A percentile compares a stretch with the other conserved stretches of the same genome.
Conservation (phyloP, 148 eudicot genomes). For the Rhododendron mucronatum region DNA sequence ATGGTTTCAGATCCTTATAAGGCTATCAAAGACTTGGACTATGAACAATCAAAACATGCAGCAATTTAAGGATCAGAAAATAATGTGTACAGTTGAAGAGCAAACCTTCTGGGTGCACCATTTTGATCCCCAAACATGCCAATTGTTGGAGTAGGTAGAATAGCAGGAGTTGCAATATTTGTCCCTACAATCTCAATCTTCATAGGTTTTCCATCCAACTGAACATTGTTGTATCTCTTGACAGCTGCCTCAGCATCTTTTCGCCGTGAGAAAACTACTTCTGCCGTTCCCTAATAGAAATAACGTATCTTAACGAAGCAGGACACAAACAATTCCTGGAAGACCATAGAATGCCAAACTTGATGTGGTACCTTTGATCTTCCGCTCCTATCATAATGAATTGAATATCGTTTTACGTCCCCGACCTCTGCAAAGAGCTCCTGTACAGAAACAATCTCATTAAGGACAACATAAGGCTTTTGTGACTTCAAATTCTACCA, state of each 20-base stretch:
- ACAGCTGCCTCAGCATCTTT: constrained; percentile 42
- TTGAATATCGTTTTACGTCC: constrained; percentile 29
- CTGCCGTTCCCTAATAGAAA: constrained; percentile 44
- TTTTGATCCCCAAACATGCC: constrained; percentile 16
- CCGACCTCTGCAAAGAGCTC: constrained; percentile 44
- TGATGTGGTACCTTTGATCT: constrained; percentile 35
- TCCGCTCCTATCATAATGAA: constrained; percentile 42
- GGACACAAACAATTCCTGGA: constrained; percentile 10
- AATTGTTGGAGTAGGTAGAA: constrained; percentile 16
- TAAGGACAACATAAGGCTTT: not conserved
- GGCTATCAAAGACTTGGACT: not conserved
- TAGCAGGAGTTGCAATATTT: constrained; percentile 15
- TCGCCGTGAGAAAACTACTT: constrained; percentile 38
- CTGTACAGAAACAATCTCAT: constrained; percentile 9
- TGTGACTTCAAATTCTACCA: not conserved
- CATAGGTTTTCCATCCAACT: constrained; percentile 53
- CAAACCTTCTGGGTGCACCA: constrained; percentile 33
- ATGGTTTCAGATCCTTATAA: not conserved
- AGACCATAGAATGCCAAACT: constrained; percentile 17
- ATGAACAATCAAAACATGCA: not conserved
- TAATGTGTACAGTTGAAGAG: not conserved
- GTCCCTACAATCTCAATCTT: constrained; percentile 40
- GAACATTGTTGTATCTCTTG: constrained; percentile 41
- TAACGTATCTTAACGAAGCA: constrained; percentile 14
- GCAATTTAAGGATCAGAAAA: not conserved